These are phyloP conservation scores for Agaricus sinodeliciosus DNA, from an alignment of 768 basidiomycete genomes.

Conservation along the genomic window DNA sequence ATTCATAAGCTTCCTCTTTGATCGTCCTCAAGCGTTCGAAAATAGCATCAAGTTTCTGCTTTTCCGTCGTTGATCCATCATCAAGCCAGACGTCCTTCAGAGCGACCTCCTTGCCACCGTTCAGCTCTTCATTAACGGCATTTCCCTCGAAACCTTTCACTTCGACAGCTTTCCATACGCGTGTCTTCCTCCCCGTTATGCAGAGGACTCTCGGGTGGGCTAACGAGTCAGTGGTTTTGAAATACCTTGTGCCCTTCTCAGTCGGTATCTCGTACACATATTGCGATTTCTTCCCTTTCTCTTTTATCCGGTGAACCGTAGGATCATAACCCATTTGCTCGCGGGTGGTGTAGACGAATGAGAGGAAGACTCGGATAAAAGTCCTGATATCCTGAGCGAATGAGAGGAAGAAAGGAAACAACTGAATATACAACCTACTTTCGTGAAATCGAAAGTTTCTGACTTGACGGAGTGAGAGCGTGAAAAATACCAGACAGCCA, in stretches of 20 bases:
- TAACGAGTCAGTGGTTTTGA: neutral
- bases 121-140: neutral
- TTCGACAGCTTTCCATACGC: constrained; percentile 4
- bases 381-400: neutral
- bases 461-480: constrained; percentile 10
- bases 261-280: constrained; percentile 6
- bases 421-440: neutral
- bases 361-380: constrained; percentile 1
- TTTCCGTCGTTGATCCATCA: constrained; percentile 9
- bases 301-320: neutral
- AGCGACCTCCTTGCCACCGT: constrained; percentile 5
- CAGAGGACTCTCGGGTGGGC: neutral
- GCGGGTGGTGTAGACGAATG: constrained; percentile 4
- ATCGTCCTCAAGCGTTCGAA: constrained; percentile 6
- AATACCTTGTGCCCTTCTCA: neutral
- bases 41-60: constrained; percentile 11
- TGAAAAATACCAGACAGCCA: constrained; percentile 9
- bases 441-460: constrained; percentile 1
- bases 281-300: neutral
- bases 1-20: neutral
- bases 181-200: constrained; percentile 6
- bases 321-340: constrained; percentile 9
- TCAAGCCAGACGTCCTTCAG: constrained; percentile 19
- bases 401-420: neutral
- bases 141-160: neutral